Evolutionary conservation across 805 yeast genomes (phyloP).

Genomic region (Saccharomyces paradoxus): DNA sequence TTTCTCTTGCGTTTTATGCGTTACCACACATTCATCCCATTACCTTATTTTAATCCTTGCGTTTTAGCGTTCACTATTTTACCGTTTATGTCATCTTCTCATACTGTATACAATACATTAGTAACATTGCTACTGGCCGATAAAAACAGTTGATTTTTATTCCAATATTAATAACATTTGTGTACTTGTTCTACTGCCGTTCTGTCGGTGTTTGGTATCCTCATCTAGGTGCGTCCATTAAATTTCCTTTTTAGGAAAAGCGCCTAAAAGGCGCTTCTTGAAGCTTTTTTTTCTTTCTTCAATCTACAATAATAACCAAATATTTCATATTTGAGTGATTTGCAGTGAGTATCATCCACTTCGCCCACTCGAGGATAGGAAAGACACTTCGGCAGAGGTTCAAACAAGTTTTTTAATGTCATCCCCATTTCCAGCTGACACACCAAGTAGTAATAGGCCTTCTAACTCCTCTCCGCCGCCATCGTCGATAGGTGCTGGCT

Average conservation of each 20-base stretch:
- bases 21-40: too few relatives aligned
- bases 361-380: not conserved
- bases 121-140: too few relatives aligned
- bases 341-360: not conserved
- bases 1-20: too few relatives aligned
- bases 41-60: too few relatives aligned
- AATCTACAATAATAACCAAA: not conserved
- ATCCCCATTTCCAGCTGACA: conserved; percentile 16
- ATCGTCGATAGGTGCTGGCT: conserved; percentile 25
- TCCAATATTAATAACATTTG: not conserved
- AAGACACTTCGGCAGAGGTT: not conserved
- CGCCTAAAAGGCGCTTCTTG: not conserved
- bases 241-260: not conserved
- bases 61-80: too few relatives aligned
- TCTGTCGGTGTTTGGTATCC: not conserved
- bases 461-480: conserved; percentile 25
- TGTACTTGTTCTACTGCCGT: not conserved
- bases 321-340: not conserved
- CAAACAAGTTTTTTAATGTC: conserved; percentile 10
- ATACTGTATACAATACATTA: too few relatives aligned
- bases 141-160: too few relatives aligned
- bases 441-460: conserved; percentile 15
- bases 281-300: not conserved
- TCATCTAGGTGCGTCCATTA: not conserved
- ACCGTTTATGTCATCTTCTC: too few relatives aligned